phyloP scores from a whole-genome alignment of 208 protist genomes.

The Trypanosoma congolense region DNA sequence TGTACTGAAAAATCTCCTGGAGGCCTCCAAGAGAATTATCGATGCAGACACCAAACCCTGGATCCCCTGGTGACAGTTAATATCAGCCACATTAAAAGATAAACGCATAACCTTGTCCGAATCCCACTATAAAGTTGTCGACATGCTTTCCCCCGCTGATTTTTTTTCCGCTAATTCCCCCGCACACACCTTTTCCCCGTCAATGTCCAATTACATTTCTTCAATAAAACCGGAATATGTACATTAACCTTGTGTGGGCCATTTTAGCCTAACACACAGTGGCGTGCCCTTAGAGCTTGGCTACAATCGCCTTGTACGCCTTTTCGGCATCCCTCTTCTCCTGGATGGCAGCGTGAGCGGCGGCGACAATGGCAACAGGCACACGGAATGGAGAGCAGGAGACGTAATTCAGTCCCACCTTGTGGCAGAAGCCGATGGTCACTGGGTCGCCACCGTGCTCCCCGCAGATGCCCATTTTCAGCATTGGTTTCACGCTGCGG shows the following conservation, averaged over 20 bases:
- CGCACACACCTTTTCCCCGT: not conserved
- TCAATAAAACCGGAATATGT: too few species aligned
- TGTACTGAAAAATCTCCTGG: too few species aligned
- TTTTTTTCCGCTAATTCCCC: not conserved
- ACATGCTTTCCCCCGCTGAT: too few species aligned
- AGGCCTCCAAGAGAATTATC: too few species aligned
- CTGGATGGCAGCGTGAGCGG: conserved; percentile 90
- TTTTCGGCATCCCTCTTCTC: conserved; percentile 47
- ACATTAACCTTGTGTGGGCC: too few species aligned
- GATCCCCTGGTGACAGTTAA: too few species aligned
- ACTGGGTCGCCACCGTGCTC: conserved; percentile 93
- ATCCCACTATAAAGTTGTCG: too few species aligned
- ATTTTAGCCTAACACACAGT: conserved; percentile 1
- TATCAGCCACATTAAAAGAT: too few species aligned
- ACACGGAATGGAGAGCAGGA: conserved; percentile 95
- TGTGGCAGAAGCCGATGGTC: conserved; percentile 92
- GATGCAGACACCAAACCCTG: too few species aligned
- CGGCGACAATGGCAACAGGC: conserved; percentile 91
- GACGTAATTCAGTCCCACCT: conserved; percentile 90
- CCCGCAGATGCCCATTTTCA: conserved; percentile 93
- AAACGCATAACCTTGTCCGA: too few species aligned
- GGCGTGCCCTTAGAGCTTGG: conserved; percentile 42
- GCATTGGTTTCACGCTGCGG: conserved; percentile 64
- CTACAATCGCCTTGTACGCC: conserved; percentile 25
- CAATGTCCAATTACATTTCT: too few species aligned